These are phyloP conservation scores for Solioccasus polychromus DNA, from an alignment of 768 basidiomycete genomes.

Conservation along the genomic window DNA sequence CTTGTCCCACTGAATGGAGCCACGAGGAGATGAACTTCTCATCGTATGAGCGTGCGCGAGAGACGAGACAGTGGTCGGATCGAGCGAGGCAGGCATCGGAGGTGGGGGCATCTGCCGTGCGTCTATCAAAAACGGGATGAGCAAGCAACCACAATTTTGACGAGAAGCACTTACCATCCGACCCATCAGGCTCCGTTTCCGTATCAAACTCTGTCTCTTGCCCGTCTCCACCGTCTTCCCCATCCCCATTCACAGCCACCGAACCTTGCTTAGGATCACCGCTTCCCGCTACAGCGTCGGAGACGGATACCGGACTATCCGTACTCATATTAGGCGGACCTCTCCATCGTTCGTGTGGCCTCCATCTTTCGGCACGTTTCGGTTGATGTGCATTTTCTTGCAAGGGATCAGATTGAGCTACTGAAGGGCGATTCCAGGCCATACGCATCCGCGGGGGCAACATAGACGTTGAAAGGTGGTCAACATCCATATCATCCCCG, in stretches of 20 bases:
- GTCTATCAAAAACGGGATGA: conserved; percentile 26
- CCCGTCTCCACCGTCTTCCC: conserved; percentile 17
- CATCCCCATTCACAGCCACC: conserved; percentile 3
- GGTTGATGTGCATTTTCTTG: conserved; percentile 3
- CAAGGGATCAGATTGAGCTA: conserved; percentile 1
- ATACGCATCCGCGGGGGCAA: conserved; percentile 70
- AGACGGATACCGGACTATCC: conserved; percentile 19
- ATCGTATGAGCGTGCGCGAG: conserved; percentile 19
- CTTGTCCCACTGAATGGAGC: conserved; percentile 13
- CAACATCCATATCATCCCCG: conserved; percentile 14
- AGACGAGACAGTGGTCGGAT: conserved; percentile 38
- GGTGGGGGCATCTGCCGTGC: conserved; percentile 48
- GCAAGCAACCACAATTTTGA: neutral
- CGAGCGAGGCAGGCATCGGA: conserved; percentile 43
- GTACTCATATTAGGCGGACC: conserved; percentile 16
- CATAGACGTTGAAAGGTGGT: conserved; percentile 11
- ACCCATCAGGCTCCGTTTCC: conserved; percentile 28
- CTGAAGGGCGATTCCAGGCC: conserved; percentile 30
- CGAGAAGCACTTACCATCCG: conserved; percentile 18
- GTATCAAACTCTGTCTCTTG: conserved; percentile 34
- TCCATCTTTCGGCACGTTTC: conserved; percentile 7
- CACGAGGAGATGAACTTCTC: conserved; percentile 21
- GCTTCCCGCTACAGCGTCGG: conserved; percentile 6
- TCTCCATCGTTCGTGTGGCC: conserved; percentile 20
- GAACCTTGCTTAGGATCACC: neutral